Base-by-base conservation (phyloP, 345 rosid genomes). In the Mercurialis annua region DNA sequence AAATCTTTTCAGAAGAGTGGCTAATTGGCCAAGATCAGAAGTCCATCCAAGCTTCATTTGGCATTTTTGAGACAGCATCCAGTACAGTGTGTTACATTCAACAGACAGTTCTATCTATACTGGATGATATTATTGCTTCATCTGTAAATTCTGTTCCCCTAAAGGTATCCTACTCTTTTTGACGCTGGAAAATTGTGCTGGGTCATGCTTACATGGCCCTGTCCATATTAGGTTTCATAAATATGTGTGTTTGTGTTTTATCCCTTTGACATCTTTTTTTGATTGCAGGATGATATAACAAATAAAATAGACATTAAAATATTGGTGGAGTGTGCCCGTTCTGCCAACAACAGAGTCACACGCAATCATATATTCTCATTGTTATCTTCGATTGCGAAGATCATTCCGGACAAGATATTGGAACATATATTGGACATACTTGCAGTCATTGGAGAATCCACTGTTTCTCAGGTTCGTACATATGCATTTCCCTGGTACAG, bases 401-500 rank as follows among this genome's bases (percentile, higher is more conserved):
- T 82, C 57, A 67, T 80, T 68, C 96, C 98, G 0, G 87, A 82
- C 59, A 82, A 68, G 63, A 67, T 91, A 60, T 76, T 86, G 81
- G 90, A 84, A 49, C 88, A 89, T 60, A 82, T 81, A 65, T 49
- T 70, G 64, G 88, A 81, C 62, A 84, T 91, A 75, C 83, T 94
- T 68, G 62, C 83, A 38, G 82, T 86, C 42, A 78, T 86, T 26
- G 98, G 98, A 74, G 86, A 89, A 77, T 92, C 98, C 59, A 78
- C 96, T 0, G 81, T 86, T 47, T 80, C 81, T 44, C 92, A 91
- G 98, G 99, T 94, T 77, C 74, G 85, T 31, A 66, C 54, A 30
- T 62, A 44, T 65, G 61, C 69, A 20, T 57, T 53, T 27, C 33
- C 64, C 57, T 64, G 70, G 8, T 52, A 43, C 63, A 62, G 54